A percentile compares a stretch with the other conserved stretches of the same genome.
phyloP scores from a whole-genome alignment of 2,329 filamentous ascomycete genomes.

The Penicillium crustosum region DNA sequence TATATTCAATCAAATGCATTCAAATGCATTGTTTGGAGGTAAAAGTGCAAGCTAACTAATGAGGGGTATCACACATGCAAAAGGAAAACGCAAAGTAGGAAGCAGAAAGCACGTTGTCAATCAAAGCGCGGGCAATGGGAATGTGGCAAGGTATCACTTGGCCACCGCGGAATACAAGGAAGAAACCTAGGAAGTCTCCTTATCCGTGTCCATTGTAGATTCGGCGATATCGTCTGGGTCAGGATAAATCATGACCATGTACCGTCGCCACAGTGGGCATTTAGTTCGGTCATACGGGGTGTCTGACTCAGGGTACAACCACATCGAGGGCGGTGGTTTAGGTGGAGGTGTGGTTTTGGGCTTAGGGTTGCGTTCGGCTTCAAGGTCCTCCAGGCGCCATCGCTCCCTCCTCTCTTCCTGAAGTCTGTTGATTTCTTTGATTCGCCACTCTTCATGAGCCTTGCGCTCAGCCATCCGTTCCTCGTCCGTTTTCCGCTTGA shows the following conservation, averaged over 20 bases:
- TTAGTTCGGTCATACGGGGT: background rate
- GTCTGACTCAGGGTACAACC: background rate
- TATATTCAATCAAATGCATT: background rate
- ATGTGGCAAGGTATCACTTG: background rate
- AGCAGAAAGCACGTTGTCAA: background rate
- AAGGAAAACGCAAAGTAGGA: background rate
- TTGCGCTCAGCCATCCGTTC: slow-evolving; percentile 60
- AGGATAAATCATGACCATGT: background rate
- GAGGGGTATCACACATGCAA: slow-evolving; percentile 1
- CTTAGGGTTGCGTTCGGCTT: background rate
- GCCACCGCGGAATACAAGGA: background rate
- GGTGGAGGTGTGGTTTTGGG: background rate
- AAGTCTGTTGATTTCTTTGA: slow-evolving; percentile 40
- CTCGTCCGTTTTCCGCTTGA: slow-evolving; percentile 56
- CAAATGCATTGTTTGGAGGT: background rate
- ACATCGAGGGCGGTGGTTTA: background rate
- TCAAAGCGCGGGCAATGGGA: background rate
- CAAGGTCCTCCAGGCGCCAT: background rate
- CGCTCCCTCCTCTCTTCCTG: slow-evolving; percentile 43
- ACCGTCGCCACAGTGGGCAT: background rate
- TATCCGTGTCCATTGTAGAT: background rate
- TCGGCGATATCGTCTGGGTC: background rate
- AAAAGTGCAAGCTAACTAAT: background rate
- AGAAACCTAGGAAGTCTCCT: background rate
- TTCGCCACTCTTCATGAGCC: slow-evolving; percentile 57